Conservation (phyloP, 2,329 filamentous ascomycete genomes). For the Fusarium papillatum region DNA sequence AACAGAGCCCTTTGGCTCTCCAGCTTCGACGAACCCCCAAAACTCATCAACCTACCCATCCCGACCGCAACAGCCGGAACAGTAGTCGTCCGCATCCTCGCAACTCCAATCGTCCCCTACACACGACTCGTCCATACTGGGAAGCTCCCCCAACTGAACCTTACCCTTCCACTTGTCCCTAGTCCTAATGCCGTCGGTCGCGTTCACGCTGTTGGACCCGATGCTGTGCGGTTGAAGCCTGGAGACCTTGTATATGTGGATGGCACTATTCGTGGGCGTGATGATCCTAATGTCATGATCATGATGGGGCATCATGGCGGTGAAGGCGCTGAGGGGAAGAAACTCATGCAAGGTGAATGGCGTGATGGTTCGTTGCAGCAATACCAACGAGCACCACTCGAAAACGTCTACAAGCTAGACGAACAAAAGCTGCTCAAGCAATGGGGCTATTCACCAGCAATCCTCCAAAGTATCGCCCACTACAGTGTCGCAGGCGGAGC, state of each 20-base stretch:
- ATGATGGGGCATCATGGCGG: slow-evolving; percentile 14
- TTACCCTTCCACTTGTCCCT: slow-evolving; percentile 8
- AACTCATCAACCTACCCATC: slow-evolving; percentile 1
- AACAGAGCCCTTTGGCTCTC: slow-evolving; percentile 8
- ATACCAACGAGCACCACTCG: background rate
- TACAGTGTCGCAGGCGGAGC: slow-evolving; percentile 12
- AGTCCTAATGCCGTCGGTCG: slow-evolving; percentile 17
- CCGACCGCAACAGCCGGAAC: slow-evolving; percentile 5
- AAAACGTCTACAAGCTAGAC: background rate
- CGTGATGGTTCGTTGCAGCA: background rate
- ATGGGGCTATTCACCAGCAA: background rate
- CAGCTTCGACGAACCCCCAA: background rate
- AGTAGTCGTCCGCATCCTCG: slow-evolving; percentile 8
- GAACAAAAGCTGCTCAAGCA: background rate
- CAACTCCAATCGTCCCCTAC: slow-evolving; percentile 5
- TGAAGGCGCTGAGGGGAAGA: background rate
- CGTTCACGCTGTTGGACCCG: background rate
- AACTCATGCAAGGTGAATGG: slow-evolving; percentile 1
- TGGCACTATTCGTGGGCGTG: slow-evolving; percentile 2
- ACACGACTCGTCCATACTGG: slow-evolving; percentile 6
- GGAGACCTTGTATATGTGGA: slow-evolving; percentile 13
- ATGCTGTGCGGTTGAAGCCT: background rate
- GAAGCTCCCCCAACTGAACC: slow-evolving; percentile 3
- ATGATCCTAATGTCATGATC: slow-evolving; percentile 17
- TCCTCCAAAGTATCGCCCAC: slow-evolving; percentile 1